Percentiles rank a stretch among this genome's conserved stretches.
Evolutionary conservation across 768 basidiomycete species (phyloP).

Genomic region (Lactarius indigo): DNA sequence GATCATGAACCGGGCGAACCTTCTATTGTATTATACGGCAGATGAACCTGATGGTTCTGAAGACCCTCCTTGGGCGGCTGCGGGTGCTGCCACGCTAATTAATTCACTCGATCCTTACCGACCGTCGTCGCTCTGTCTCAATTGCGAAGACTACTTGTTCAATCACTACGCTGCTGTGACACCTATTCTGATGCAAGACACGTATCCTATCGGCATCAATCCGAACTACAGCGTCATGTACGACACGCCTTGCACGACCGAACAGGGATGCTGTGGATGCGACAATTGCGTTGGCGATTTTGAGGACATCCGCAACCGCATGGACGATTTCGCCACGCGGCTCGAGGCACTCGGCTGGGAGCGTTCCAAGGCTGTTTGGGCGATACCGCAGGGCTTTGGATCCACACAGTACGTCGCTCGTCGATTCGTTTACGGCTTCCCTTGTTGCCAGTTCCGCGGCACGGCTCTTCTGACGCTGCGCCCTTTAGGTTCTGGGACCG

Average conservation of each 20-base stretch:
- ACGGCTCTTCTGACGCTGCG: not conserved
- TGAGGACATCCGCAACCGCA: constrained; percentile 62
- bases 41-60: constrained; percentile 72
- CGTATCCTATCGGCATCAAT: constrained; percentile 54
- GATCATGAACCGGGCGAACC: constrained; percentile 63
- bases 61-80: constrained; percentile 59
- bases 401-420: constrained; percentile 35
- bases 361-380: constrained; percentile 67
- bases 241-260: constrained; percentile 57
- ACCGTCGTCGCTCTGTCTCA: constrained; percentile 52
- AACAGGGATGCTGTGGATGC: constrained; percentile 73
- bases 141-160: constrained; percentile 63
- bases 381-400: constrained; percentile 78
- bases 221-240: constrained; percentile 59
- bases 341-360: constrained; percentile 65
- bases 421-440: constrained; percentile 1
- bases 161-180: constrained; percentile 54
- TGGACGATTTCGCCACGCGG: constrained; percentile 62
- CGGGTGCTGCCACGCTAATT: constrained; percentile 43
- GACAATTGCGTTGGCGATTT: constrained; percentile 66
- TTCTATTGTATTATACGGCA: constrained; percentile 70
- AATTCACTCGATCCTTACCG: constrained; percentile 53
- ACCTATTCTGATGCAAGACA: constrained; percentile 70
- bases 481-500: constrained; percentile 53
- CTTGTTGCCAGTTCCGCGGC: not conserved